A percentile compares a stretch with the other conserved stretches of the same genome.
These are phyloP conservation scores for Solanum aculeatissimum DNA, from an alignment of 305 asterid species.

Conservation along the genomic window DNA sequence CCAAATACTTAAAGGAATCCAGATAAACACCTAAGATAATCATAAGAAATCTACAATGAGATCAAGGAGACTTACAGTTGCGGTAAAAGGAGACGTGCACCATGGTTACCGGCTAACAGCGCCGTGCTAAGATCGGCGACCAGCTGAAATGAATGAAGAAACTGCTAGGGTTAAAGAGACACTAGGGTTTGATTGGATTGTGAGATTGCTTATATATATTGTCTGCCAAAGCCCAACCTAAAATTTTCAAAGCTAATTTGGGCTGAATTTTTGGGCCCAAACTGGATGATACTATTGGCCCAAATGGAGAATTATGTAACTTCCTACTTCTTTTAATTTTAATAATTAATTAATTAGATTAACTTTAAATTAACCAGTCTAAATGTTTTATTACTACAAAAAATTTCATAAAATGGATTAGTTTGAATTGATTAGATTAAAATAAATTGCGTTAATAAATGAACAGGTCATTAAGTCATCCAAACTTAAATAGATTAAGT, in stretches of 20 bases:
- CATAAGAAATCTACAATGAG: not conserved
- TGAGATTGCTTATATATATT: not conserved
- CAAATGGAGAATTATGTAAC: not conserved
- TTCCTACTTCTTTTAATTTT: no score
- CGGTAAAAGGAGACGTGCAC: conserved; percentile 32
- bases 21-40: not conserved
- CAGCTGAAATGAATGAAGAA: not conserved
- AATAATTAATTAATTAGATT: no score
- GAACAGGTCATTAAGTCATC: no score
- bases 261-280: not conserved
- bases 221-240: not conserved
- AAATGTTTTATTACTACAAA: no score
- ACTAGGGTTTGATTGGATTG: not conserved
- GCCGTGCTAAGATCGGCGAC: not conserved
- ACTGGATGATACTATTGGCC: not conserved
- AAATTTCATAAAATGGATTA: no score
- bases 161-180: not conserved
- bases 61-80: conserved; percentile 17
- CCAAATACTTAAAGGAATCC: not conserved
- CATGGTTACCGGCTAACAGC: conserved; percentile 3
- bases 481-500: no score
- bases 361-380: no score
- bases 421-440: no score
- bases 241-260: not conserved
- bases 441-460: no score